Conservation (phyloP, 768 basidiomycete species). For the Lentinus tigrinus region DNA sequence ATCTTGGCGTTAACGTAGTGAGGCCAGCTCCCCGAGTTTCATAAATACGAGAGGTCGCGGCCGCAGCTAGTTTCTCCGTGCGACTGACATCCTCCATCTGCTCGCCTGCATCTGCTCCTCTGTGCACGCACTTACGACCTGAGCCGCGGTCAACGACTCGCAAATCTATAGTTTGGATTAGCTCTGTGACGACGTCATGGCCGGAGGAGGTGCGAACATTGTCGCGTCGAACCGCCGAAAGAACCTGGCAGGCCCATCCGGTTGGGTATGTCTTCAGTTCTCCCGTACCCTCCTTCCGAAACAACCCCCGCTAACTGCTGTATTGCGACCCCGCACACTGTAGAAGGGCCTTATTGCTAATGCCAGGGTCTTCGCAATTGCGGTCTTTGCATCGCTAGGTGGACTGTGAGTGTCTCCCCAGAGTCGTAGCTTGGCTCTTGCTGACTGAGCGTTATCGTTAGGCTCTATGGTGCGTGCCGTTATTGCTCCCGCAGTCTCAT, state of each 20-base stretch:
- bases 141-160: neutral
- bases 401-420: slow-evolving; percentile 57
- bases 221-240: slow-evolving; percentile 47
- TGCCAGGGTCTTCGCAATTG: slow-evolving; percentile 60
- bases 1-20: neutral
- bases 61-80: neutral
- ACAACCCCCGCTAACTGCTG: neutral
- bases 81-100: neutral
- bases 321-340: slow-evolving; percentile 5
- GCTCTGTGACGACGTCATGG: slow-evolving; percentile 33
- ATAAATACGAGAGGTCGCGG: neutral
- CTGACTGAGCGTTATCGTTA: slow-evolving; percentile 28
- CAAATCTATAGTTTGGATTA: neutral
- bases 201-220: slow-evolving; percentile 39
- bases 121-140: neutral
- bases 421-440: neutral
- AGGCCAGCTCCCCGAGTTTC: neutral
- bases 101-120: neutral
- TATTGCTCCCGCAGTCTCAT: slow-evolving; percentile 6
- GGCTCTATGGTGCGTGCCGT: slow-evolving; percentile 53
- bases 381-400: slow-evolving; percentile 78
- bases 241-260: slow-evolving; percentile 61
- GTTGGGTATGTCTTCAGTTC: slow-evolving; percentile 49
- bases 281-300: neutral
- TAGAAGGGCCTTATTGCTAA: slow-evolving; percentile 69